Evolutionary conservation across 75 land plant genomes (phyloP).

Genomic region (Cunninghamia lanceolata): DNA sequence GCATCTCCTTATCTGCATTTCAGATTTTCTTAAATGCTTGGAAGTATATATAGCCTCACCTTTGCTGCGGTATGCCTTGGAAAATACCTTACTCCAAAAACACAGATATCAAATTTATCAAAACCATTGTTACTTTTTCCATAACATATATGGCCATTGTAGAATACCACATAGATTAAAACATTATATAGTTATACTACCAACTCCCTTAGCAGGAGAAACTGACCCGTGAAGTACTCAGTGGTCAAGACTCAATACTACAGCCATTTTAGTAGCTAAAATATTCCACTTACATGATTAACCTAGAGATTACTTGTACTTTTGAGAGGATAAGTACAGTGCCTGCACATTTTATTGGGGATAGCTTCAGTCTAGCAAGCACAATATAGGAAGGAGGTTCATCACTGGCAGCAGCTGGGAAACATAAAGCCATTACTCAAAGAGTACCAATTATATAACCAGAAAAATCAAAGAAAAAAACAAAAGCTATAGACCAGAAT

Average conservation of each 20-base stretch:
- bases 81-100: not conserved
- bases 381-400: not conserved
- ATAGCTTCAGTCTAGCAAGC: not conserved
- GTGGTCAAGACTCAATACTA: not conserved
- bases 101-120: not conserved
- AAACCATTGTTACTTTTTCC: not conserved
- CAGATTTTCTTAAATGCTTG: not conserved
- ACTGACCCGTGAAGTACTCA: not conserved
- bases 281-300: not conserved
- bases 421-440: slow-evolving; percentile 2
- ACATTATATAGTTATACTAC: not conserved
- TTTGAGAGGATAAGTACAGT: not conserved
- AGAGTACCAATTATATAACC: not conserved
- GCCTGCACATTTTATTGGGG: not conserved
- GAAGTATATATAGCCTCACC: not conserved
- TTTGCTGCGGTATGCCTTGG: not conserved
- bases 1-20: not conserved
- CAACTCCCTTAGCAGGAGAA: not conserved
- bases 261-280: not conserved
- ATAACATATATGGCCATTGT: not conserved
- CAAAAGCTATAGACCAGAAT: not conserved
- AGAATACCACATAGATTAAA: not conserved
- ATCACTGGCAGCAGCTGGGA: not conserved
- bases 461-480: not conserved
- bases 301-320: not conserved